phyloP scores from a whole-genome alignment of 805 yeast genomes.

The Metschnikowia dekortorum region DNA sequence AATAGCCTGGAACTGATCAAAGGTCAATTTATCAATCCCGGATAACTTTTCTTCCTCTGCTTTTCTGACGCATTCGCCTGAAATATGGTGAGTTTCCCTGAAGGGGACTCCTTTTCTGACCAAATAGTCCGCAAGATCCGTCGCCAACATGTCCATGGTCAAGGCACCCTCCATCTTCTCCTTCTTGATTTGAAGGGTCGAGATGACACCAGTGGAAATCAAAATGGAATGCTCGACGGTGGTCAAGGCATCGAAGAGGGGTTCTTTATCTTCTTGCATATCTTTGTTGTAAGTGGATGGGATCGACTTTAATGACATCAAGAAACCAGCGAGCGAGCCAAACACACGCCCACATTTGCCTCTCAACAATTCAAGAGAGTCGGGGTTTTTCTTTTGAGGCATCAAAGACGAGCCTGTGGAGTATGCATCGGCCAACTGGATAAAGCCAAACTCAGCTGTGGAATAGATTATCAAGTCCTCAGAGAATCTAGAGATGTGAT shows the following conservation, averaged over 20 bases:
- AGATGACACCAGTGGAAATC: constrained; percentile 94
- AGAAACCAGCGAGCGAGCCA: constrained; percentile 90
- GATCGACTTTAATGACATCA: constrained; percentile 94
- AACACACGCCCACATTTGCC: constrained; percentile 98
- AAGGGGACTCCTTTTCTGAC: constrained; percentile 98
- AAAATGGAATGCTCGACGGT: constrained; percentile 92
- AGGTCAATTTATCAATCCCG: constrained; percentile 81
- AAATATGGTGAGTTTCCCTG: constrained; percentile 98
- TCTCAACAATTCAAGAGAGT: constrained; percentile 87
- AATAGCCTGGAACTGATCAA: constrained; percentile 74
- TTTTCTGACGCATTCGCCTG: constrained; percentile 92
- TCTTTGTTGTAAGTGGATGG: constrained; percentile 98
- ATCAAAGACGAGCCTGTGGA: constrained; percentile 97
- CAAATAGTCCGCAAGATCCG: constrained; percentile 95
- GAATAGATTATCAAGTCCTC: constrained; percentile 96
- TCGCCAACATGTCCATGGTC: constrained; percentile 98
- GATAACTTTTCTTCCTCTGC: constrained; percentile 76
- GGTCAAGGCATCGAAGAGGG: constrained; percentile 84
- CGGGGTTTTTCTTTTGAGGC: constrained; percentile 99
- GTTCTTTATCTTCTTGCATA: constrained; percentile 98
- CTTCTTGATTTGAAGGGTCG: constrained; percentile 71
- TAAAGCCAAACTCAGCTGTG: constrained; percentile 94
- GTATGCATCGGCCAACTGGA: constrained; percentile 92
- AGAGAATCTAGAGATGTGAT: constrained; percentile 88
- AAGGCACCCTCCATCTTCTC: constrained; percentile 81